Conservation (phyloP, 1,284 basidiomycete genomes). For the Leccinum holopus region DNA sequence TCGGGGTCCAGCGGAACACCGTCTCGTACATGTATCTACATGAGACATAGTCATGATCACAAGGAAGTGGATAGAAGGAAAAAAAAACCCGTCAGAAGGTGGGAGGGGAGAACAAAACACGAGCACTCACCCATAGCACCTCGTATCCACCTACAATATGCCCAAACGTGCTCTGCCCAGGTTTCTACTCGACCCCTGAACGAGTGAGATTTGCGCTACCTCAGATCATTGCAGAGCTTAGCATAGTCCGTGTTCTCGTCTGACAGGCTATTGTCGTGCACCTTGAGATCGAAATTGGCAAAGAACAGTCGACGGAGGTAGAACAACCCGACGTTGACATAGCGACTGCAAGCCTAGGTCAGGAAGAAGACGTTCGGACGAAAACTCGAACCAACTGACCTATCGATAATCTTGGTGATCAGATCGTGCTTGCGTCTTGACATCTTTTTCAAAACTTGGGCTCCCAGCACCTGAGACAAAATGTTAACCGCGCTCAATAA, state of each 20-base stretch:
- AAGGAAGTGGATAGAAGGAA: no score
- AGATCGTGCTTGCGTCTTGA: conserved; percentile 65
- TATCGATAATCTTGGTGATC: conserved; percentile 77
- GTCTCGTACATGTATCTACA: conserved; percentile 31
- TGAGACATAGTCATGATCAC: background rate
- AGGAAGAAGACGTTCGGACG: no score
- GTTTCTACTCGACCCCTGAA: conserved; percentile 51
- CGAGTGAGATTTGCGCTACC: conserved; percentile 67
- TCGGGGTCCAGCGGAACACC: conserved; percentile 65
- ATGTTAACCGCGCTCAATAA: background rate
- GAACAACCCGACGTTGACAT: conserved; percentile 77
- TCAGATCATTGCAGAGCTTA: conserved; percentile 67
- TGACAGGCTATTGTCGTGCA: conserved; percentile 64
- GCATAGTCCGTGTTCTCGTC: conserved; percentile 56
- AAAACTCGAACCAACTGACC: conserved; percentile 42
- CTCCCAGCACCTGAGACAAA: conserved; percentile 65
- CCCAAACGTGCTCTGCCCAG: conserved; percentile 52
- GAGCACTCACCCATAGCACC: background rate
- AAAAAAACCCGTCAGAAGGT: background rate
- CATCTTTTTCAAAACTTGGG: conserved; percentile 71
- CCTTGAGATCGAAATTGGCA: conserved; percentile 72
- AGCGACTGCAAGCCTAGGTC: conserved; percentile 48
- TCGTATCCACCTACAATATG: conserved; percentile 13
- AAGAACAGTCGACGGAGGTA: conserved; percentile 80
- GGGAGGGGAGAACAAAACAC: no score